Conservation (phyloP, 371 early-diverging fungal species). For the Globomyces sp. region DNA sequence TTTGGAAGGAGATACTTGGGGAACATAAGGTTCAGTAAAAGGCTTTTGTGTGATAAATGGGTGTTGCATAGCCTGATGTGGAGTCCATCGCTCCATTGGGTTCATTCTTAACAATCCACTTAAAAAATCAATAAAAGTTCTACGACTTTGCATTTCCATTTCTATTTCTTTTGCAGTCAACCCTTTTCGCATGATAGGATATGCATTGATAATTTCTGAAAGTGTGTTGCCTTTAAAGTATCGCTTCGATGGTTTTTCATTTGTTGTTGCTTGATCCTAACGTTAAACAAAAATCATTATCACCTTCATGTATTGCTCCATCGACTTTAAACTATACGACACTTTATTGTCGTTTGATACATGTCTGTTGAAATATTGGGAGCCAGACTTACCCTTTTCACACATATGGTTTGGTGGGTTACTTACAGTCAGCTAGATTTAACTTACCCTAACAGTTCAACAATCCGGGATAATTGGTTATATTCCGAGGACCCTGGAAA, state of each 20-base stretch:
- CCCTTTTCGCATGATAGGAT: constrained; percentile 70
- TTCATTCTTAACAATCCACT: constrained; percentile 82
- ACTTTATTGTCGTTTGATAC: constrained; percentile 40
- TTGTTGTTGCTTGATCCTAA: constrained; percentile 59
- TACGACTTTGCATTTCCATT: constrained; percentile 67
- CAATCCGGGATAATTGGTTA: constrained; percentile 83
- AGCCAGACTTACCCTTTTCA: constrained; percentile 74
- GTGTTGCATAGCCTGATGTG: constrained; percentile 87
- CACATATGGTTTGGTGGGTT: constrained; percentile 83
- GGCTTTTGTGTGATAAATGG: constrained; percentile 92
- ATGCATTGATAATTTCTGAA: constrained; percentile 74
- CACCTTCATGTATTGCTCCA: constrained; percentile 73
- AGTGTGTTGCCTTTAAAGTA: constrained; percentile 79
- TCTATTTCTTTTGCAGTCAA: constrained; percentile 64
- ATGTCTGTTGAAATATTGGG: constrained; percentile 66
- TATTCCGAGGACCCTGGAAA: constrained; percentile 93
- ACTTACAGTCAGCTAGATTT: constrained; percentile 26
- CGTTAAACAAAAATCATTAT: constrained; percentile 6
- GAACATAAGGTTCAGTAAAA: constrained; percentile 49
- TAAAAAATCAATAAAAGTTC: constrained; percentile 85
- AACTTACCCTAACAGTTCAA: constrained; percentile 70
- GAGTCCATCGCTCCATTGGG: constrained; percentile 90
- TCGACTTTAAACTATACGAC: constrained; percentile 71
- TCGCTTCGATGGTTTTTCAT: constrained; percentile 82
- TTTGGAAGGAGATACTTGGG: constrained; percentile 11